These are phyloP conservation scores for Gentiana straminea DNA, from an alignment of 257 asterid species.

Conservation along the genomic window DNA sequence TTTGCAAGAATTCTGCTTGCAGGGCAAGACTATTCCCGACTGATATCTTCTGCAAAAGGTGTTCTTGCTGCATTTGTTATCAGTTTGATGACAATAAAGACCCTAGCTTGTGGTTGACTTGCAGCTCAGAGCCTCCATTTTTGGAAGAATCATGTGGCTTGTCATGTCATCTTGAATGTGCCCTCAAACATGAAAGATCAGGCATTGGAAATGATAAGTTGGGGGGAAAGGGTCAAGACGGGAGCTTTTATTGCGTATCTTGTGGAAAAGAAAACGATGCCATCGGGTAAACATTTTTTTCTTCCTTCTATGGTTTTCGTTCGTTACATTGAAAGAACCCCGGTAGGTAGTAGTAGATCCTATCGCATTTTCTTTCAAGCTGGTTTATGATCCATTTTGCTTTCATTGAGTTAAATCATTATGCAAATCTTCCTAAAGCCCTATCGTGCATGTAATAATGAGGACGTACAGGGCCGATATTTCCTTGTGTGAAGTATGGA, in stretches of 20 bases:
- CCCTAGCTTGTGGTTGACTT: constrained; percentile 83
- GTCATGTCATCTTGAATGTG: constrained; percentile 98
- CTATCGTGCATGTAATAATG: no score
- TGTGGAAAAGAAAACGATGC: constrained; percentile 86
- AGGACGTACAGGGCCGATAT: no score
- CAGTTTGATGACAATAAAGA: constrained; percentile 90
- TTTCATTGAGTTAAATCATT: no score
- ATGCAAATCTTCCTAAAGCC: no score
- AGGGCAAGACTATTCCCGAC: constrained; percentile 44
- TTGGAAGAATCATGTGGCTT: constrained; percentile 65
- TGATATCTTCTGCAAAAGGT: constrained; percentile 73
- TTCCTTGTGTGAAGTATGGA: no score
- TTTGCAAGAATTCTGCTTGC: constrained; percentile 88
- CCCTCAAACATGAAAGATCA: constrained; percentile 55
- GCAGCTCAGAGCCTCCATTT: constrained; percentile 84
- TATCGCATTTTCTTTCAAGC: no score
- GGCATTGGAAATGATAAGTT: constrained; percentile 39
- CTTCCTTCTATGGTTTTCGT: constrained; percentile 2
- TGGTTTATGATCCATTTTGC: no score
- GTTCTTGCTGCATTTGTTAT: constrained; percentile 89
- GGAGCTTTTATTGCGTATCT: constrained; percentile 71
- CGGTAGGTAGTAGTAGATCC: no score
- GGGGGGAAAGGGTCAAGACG: constrained; percentile 57
- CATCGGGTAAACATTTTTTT: constrained; percentile 44
- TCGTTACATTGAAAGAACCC: neutral